Conservation (phyloP, 2,329 filamentous ascomycete species). For the Sarocladiaceae sp. region DNA sequence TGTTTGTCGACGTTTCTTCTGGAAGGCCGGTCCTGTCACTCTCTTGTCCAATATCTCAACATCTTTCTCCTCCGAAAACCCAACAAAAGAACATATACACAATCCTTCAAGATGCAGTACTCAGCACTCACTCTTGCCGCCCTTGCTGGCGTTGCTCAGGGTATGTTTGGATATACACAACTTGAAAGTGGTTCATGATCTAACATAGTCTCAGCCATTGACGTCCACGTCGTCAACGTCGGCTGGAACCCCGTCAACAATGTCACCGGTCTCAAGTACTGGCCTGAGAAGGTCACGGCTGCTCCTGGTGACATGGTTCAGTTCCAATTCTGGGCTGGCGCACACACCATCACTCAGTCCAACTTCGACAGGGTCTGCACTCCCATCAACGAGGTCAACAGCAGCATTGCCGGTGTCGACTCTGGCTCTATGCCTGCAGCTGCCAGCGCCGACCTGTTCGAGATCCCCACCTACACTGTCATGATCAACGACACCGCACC, state of each 20-base stretch:
- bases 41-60: constrained; percentile 23
- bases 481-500: constrained; percentile 65
- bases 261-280: constrained; percentile 52
- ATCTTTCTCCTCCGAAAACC: neutral
- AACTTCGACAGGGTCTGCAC: constrained; percentile 68
- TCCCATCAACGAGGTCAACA: constrained; percentile 51
- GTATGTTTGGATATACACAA: constrained; percentile 24
- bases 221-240: constrained; percentile 64
- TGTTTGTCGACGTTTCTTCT: constrained; percentile 11
- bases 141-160: constrained; percentile 42
- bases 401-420: constrained; percentile 47
- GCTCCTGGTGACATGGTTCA: constrained; percentile 59
- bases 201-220: constrained; percentile 21
- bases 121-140: constrained; percentile 41
- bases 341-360: constrained; percentile 79
- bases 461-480: constrained; percentile 66
- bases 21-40: constrained; percentile 18
- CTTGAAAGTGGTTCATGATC: neutral
- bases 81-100: constrained; percentile 15
- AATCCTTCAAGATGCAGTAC: constrained; percentile 47
- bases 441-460: constrained; percentile 41
- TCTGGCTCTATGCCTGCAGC: constrained; percentile 64
- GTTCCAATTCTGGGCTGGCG: constrained; percentile 63
- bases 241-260: constrained; percentile 46
- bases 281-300: constrained; percentile 61